These are phyloP conservation scores for Tulasnella sp. DNA, from an alignment of 768 basidiomycete species.

Conservation along the genomic window DNA sequence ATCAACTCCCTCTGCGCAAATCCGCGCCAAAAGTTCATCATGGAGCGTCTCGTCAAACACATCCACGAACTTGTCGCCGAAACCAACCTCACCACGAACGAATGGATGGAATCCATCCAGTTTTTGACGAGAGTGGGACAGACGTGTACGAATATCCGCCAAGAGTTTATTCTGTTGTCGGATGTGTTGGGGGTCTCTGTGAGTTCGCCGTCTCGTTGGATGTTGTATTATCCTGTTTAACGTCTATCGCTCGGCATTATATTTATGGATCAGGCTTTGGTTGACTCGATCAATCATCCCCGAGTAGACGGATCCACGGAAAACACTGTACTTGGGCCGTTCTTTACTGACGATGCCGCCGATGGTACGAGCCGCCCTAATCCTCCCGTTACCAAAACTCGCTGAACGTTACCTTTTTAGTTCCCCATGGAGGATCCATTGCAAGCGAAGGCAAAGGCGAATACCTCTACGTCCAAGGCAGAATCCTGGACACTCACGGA, in stretches of 20 bases:
- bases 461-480: constrained; percentile 70
- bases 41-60: constrained; percentile 46
- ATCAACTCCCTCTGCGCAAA: constrained; percentile 18
- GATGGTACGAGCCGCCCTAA: constrained; percentile 37
- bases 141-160: constrained; percentile 47
- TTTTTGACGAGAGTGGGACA: constrained; percentile 69
- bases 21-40: constrained; percentile 38
- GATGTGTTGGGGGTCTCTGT: constrained; percentile 65
- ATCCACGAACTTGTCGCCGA: constrained; percentile 64
- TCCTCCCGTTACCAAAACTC: not conserved
- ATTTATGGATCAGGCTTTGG: constrained; percentile 32
- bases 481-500: constrained; percentile 49
- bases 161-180: constrained; percentile 77
- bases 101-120: constrained; percentile 64
- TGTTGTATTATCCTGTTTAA: not conserved
- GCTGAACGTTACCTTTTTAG: constrained; percentile 28
- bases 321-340: constrained; percentile 69
- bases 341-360: constrained; percentile 65
- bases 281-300: constrained; percentile 63
- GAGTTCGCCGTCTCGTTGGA: not conserved
- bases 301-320: constrained; percentile 52
- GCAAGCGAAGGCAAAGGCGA: constrained; percentile 81
- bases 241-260: not conserved
- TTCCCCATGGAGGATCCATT: constrained; percentile 57
- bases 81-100: constrained; percentile 64